phyloP scores from a whole-genome alignment of 2,329 filamentous ascomycete species.

The Hypomyces rosellus region DNA sequence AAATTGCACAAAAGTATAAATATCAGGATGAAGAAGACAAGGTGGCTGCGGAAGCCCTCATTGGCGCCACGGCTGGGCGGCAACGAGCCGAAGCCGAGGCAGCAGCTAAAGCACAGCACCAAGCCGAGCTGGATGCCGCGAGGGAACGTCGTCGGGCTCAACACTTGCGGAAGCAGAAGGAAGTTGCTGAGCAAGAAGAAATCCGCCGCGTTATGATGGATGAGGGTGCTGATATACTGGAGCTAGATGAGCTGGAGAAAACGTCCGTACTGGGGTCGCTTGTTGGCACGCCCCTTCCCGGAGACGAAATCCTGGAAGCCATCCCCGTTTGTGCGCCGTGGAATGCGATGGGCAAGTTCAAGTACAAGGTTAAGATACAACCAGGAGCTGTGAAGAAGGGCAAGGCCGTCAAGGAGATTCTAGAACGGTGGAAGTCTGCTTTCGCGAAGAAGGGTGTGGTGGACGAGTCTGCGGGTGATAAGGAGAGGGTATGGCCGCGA shows the following conservation, averaged over 20 bases:
- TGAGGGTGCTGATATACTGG: slow-evolving; percentile 52
- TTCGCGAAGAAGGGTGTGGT: slow-evolving; percentile 51
- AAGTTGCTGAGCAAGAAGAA: slow-evolving; percentile 72
- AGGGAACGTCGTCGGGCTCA: slow-evolving; percentile 73
- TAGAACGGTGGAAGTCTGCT: slow-evolving; percentile 72
- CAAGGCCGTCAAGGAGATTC: slow-evolving; percentile 84
- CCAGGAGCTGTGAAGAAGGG: slow-evolving; percentile 88
- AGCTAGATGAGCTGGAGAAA: slow-evolving; percentile 52
- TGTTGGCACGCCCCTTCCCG: slow-evolving; percentile 68
- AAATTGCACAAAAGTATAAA: slow-evolving; percentile 82
- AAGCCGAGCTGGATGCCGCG: slow-evolving; percentile 58
- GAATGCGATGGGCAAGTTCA: slow-evolving; percentile 60
- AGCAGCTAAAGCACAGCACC: slow-evolving; percentile 62
- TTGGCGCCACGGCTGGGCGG: slow-evolving; percentile 66
- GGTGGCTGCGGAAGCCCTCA: slow-evolving; percentile 71
- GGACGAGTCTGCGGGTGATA: slow-evolving; percentile 55
- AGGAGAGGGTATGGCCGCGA: slow-evolving; percentile 73
- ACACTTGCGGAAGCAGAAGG: slow-evolving; percentile 68
- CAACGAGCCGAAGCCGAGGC: slow-evolving; percentile 64
- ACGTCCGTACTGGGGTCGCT: slow-evolving; percentile 59
- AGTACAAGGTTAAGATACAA: slow-evolving; percentile 94
- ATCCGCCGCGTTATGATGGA: slow-evolving; percentile 54
- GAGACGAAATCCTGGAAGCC: slow-evolving; percentile 72
- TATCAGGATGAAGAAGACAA: slow-evolving; percentile 94
- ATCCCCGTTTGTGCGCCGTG: slow-evolving; percentile 61